These are phyloP conservation scores for Leccinum imitatum DNA, from an alignment of 768 basidiomycete species.

Conservation along the genomic window DNA sequence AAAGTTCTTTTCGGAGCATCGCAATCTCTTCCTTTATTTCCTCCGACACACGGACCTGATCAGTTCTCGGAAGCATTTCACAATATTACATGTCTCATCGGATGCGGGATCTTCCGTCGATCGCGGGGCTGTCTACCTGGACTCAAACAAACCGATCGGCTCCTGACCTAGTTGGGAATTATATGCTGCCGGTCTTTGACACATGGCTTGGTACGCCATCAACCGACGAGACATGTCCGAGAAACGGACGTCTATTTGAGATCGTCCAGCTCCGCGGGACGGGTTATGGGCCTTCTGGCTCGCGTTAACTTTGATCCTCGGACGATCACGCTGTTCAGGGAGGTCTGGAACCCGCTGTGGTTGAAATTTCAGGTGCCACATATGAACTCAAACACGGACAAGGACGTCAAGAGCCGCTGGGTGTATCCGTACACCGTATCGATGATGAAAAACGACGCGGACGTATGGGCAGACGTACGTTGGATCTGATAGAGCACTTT, in stretches of 20 bases:
- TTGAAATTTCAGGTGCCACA: constrained; percentile 27
- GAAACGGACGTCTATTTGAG: constrained; percentile 59
- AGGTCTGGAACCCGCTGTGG: no score
- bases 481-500: constrained; percentile 67
- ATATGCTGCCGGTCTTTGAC: constrained; percentile 74
- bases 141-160: constrained; percentile 95
- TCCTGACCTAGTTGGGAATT: constrained; percentile 87
- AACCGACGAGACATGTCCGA: constrained; percentile 90
- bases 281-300: no score
- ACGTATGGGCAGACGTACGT: constrained; percentile 88
- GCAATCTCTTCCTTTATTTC: no score
- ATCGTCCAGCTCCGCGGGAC: no score
- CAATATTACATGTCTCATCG: constrained; percentile 68
- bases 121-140: constrained; percentile 84
- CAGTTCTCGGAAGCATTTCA: constrained; percentile 94
- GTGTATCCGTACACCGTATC: constrained; percentile 97
- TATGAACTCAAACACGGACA: constrained; percentile 92
- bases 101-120: constrained; percentile 96
- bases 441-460: constrained; percentile 93
- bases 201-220: constrained; percentile 94
- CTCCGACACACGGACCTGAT: constrained; percentile 40
- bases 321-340: no score
- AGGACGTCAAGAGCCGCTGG: constrained; percentile 81
- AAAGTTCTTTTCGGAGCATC: no score
- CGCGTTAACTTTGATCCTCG: no score